Percentiles rank a stretch among this genome's conserved stretches.
Evolutionary conservation across 2,329 filamentous ascomycete species (phyloP).

Genomic region (Aspergillus neotritici): DNA sequence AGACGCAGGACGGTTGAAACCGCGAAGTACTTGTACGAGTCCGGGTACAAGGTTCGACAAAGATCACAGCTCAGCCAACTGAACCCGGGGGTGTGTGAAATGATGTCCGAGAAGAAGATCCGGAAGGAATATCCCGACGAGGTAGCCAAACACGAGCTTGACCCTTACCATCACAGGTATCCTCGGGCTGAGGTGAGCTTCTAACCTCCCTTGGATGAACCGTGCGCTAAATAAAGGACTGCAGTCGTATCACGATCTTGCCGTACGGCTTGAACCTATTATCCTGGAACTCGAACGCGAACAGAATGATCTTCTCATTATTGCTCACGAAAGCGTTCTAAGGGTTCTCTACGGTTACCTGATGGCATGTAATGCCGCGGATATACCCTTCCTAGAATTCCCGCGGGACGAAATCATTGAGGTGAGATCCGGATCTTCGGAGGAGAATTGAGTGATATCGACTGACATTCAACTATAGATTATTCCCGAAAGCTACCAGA

Average conservation of each 20-base stretch:
- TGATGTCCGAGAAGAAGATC: conserved; percentile 78
- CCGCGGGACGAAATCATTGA: conserved; percentile 97
- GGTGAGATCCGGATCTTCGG: conserved; percentile 36
- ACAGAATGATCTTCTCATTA: conserved; percentile 95
- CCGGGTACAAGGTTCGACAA: conserved; percentile 81
- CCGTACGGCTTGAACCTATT: conserved; percentile 95
- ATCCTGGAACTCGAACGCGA: conserved; percentile 96
- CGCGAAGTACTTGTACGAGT: conserved; percentile 68
- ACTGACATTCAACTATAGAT: conserved; percentile 51
- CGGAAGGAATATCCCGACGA: conserved; percentile 81
- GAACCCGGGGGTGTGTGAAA: conserved; percentile 93
- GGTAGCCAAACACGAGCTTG: conserved; percentile 82
- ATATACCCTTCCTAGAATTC: conserved; percentile 89
- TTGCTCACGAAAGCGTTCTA: conserved; percentile 95
- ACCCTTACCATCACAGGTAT: conserved; percentile 96
- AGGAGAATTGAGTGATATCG: background rate
- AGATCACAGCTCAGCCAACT: conserved; percentile 95
- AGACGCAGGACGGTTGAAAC: conserved; percentile 87
- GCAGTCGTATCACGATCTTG: conserved; percentile 94
- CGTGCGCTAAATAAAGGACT: conserved; percentile 1
- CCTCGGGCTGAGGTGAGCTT: conserved; percentile 75
- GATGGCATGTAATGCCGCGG: conserved; percentile 95
- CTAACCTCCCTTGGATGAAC: background rate
- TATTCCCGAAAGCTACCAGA: conserved; percentile 95
- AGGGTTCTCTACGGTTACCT: conserved; percentile 95